Conservation (phyloP, 345 rosid species). For the Salix koriyanagi region DNA sequence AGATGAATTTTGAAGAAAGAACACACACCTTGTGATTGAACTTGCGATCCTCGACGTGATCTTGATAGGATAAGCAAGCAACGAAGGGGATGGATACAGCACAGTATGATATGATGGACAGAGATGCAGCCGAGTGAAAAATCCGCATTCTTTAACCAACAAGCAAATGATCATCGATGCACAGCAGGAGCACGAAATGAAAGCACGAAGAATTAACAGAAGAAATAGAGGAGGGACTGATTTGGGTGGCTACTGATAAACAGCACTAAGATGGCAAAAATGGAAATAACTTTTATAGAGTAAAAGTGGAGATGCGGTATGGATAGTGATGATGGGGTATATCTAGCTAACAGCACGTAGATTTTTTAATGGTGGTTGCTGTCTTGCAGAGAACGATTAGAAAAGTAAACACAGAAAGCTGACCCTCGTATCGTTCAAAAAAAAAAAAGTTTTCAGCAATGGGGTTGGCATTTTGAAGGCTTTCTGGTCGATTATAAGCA, state of each 20-base stretch:
- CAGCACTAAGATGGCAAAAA: too few relatives aligned
- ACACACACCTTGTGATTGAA: slow-evolving; percentile 24
- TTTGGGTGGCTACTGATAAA: too few relatives aligned
- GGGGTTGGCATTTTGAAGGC: slow-evolving; percentile 31
- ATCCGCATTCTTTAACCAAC: slow-evolving; percentile 17
- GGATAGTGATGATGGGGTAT: neutral
- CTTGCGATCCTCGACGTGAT: slow-evolving; percentile 12
- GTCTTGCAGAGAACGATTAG: slow-evolving; percentile 11
- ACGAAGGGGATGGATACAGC: slow-evolving; percentile 23
- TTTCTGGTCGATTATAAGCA: slow-evolving; percentile 15
- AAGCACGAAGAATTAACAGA: neutral
- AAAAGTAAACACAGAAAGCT: neutral
- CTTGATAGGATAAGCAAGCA: slow-evolving; percentile 28
- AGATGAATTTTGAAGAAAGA: neutral
- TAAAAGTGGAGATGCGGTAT: neutral
- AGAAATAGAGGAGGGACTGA: too few relatives aligned
- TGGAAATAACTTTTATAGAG: neutral
- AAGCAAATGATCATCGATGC: neutral
- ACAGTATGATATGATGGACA: slow-evolving; percentile 11
- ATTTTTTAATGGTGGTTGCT: slow-evolving; percentile 16
- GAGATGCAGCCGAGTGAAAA: slow-evolving; percentile 2
- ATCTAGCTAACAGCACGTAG: neutral
- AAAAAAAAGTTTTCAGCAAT: slow-evolving; percentile 5
- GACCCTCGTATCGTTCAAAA: neutral
- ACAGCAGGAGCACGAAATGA: neutral